Evolutionary conservation across 768 basidiomycete genomes (phyloP).

Genomic region (Scleroderma citrinum): DNA sequence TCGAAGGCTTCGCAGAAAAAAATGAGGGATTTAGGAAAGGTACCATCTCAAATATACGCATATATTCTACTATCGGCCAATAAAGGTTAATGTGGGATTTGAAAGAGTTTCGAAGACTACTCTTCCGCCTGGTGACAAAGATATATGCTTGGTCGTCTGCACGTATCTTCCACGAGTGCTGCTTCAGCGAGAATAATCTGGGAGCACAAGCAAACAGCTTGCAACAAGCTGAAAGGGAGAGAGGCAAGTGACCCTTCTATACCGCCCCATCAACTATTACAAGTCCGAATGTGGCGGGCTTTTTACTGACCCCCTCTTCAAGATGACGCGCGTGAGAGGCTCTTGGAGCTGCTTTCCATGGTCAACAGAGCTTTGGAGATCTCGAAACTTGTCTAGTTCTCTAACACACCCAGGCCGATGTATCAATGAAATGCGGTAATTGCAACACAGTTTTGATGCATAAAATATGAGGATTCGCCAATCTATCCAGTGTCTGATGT

Average conservation of each 20-base stretch:
- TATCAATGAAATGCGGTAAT: too few relatives aligned
- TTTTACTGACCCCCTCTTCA: slow-evolving; percentile 2
- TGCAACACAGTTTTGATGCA: too few relatives aligned
- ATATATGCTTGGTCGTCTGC: slow-evolving; percentile 25
- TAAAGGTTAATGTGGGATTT: neutral
- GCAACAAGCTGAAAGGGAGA: slow-evolving; percentile 18
- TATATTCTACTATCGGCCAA: slow-evolving; percentile 17
- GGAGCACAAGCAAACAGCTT: slow-evolving; percentile 12
- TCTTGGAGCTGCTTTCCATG: slow-evolving; percentile 22
- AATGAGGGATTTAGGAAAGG: slow-evolving; percentile 18
- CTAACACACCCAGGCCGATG: too few relatives aligned
- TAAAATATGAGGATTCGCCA: too few relatives aligned
- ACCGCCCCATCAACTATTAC: slow-evolving; percentile 2
- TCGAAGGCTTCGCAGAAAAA: slow-evolving; percentile 13
- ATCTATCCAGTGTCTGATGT: too few relatives aligned
- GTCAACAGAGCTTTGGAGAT: slow-evolving; percentile 22
- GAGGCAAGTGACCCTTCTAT: slow-evolving; percentile 29
- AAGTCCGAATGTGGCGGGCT: slow-evolving; percentile 17
- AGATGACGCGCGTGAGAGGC: slow-evolving; percentile 19
- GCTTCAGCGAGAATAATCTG: slow-evolving; percentile 9
- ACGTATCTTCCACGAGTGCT: slow-evolving; percentile 15
- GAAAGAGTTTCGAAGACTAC: slow-evolving; percentile 19
- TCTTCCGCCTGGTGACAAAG: slow-evolving; percentile 10
- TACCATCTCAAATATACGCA: slow-evolving; percentile 15
- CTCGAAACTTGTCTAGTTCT: slow-evolving; percentile 13